Evolutionary conservation across 1,284 basidiomycete species (phyloP).

Genomic region (Coniferiporia weirii): DNA sequence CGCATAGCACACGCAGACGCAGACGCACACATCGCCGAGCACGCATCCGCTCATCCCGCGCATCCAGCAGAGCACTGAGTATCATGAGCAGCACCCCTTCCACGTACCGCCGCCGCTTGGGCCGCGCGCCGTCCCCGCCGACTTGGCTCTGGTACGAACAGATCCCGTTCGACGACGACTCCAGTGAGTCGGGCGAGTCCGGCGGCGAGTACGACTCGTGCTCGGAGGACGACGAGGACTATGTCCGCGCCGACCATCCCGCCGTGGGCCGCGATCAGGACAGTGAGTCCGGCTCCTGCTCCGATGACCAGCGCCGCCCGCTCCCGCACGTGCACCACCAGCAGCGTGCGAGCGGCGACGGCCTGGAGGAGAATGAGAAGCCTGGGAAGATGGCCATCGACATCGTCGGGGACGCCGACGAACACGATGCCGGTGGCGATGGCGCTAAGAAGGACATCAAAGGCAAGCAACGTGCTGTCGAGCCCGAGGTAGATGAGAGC

Average conservation of each 20-base stretch:
- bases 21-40: not conserved
- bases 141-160: slow-evolving; percentile 85
- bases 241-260: slow-evolving; percentile 31
- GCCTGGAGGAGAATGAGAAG: not conserved
- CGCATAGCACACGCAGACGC: not conserved
- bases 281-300: slow-evolving; percentile 17
- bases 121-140: slow-evolving; percentile 72
- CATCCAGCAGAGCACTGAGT: not conserved
- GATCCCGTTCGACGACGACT: slow-evolving; percentile 58
- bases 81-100: slow-evolving; percentile 32
- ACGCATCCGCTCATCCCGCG: not conserved
- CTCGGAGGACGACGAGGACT: slow-evolving; percentile 37
- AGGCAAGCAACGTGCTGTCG: slow-evolving; percentile 72
- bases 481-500: slow-evolving; percentile 39
- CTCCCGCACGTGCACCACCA: not conserved
- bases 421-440: slow-evolving; percentile 25
- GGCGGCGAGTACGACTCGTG: slow-evolving; percentile 25
- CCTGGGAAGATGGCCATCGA: slow-evolving; percentile 53
- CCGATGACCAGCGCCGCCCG: slow-evolving; percentile 4
- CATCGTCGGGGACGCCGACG: slow-evolving; percentile 29
- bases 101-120: slow-evolving; percentile 66
- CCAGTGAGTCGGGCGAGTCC: slow-evolving; percentile 46
- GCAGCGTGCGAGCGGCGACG: slow-evolving; percentile 2
- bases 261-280: slow-evolving; percentile 29
- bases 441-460: slow-evolving; percentile 57